Evolutionary conservation across 2,329 filamentous ascomycete species (phyloP), one percentile per base, ranked within the genome.

Genomic region (Graphilbum fragrans): DNA sequence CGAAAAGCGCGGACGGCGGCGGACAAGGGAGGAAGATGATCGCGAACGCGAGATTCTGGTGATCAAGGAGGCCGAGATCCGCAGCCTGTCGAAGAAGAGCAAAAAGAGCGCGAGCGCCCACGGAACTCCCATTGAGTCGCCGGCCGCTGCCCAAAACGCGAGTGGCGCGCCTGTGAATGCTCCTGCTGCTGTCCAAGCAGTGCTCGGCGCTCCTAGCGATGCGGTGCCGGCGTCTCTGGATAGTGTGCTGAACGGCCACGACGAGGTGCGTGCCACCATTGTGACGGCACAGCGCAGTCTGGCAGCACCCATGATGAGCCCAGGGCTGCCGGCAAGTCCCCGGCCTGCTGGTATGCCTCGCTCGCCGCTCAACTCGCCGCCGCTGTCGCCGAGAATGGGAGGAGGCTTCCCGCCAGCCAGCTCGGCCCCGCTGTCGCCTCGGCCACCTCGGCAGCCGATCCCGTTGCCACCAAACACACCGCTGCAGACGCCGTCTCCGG

Each of bases 11-110:
- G 90, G 87, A 9, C 75, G 87, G 45, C 72, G 86, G 51, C 86
- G 82, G 58, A 94, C 87, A 3, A 74, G 88, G 40, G 86, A 90
- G 57, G 86, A 94, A 47, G 88, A 95, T 53, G 86, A 95, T 50
- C 71, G 72, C 41, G 74, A 86, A 41, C 77, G 88, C 37, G 85
- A 90, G 55, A 67, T 77, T 14, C 58, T 79, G n/a, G 76, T 73
- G 1, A 57, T 73, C 37, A 71, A 77, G 53, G 79, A 87, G 52
- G 74, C 80, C 12, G 80, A 86, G 53, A 69, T 72, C 22, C 72
- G 81, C 44, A 87, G 82, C 58, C 63, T 75, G 23, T 88, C 84
- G 0, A 85, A 83, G 57, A 86, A 83, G 66, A 80, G 70, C 57
- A 79, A 72, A 55, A 69, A 65, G 48, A 65, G 64, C 45, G 67